These are phyloP conservation scores for Aurinia saxatilis DNA, from an alignment of 345 rosid species.

Conservation along the genomic window DNA sequence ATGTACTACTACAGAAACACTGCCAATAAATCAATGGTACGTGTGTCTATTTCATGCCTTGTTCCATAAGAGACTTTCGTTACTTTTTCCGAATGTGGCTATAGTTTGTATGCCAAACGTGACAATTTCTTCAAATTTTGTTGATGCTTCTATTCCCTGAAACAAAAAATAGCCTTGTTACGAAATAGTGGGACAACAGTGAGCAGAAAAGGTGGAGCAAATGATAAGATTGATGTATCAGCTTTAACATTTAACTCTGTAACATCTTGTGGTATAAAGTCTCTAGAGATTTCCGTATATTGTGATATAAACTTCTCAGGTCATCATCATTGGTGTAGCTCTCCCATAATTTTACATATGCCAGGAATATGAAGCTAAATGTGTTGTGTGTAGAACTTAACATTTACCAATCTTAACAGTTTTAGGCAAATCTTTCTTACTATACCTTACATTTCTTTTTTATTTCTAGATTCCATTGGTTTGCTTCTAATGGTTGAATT, in stretches of 20 bases:
- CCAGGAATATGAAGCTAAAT: no score
- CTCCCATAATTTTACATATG: background rate
- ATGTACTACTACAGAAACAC: conserved; percentile 67
- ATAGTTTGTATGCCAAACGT: background rate
- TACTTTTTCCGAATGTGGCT: background rate
- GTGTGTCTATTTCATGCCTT: conserved; percentile 8
- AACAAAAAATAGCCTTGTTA: background rate
- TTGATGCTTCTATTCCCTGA: background rate
- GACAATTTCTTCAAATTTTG: background rate
- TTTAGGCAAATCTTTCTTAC: background rate
- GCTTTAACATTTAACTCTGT: background rate
- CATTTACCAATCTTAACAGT: background rate
- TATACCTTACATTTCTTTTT: background rate
- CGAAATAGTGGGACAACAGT: background rate
- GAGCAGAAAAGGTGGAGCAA: background rate
- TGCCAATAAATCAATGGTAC: conserved; percentile 53
- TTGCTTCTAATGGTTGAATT: background rate
- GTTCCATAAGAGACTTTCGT: background rate
- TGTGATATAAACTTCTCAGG: background rate
- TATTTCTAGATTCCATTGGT: background rate
- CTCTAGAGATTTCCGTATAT: background rate
- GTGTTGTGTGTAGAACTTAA: background rate
- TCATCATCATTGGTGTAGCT: background rate
- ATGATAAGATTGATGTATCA: background rate
- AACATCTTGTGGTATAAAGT: background rate